Conservation (phyloP, 257 asterid genomes). For the Jaltomata sinuosa region DNA sequence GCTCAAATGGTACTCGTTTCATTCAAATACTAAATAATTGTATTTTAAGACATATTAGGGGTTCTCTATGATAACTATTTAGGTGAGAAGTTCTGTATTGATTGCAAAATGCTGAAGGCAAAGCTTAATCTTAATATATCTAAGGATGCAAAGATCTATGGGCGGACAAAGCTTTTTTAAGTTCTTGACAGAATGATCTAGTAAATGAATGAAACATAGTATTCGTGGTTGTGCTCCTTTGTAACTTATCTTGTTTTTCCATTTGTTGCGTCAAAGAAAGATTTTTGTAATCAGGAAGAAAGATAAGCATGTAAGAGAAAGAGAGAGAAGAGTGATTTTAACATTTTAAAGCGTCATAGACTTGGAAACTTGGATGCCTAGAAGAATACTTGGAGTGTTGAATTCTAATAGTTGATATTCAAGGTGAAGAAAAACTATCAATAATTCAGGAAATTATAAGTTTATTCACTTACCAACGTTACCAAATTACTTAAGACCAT, state of each 20-base stretch:
- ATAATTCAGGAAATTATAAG: background rate
- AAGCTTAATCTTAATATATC: background rate
- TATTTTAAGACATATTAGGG: background rate
- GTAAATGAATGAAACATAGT: background rate
- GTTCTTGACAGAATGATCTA: background rate
- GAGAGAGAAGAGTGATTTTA: background rate
- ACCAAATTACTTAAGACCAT: background rate
- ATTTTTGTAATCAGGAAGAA: background rate
- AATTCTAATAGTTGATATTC: background rate
- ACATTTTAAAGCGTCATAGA: background rate
- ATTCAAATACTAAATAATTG: background rate
- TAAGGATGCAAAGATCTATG: background rate
- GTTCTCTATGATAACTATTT: background rate
- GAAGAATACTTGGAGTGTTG: background rate
- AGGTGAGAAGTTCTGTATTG: background rate
- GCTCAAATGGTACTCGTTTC: background rate
- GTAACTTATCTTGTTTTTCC: background rate
- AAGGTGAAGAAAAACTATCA: background rate
- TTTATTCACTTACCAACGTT: background rate
- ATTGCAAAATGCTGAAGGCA: background rate
- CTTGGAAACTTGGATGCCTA: background rate
- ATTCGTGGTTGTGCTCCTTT: background rate
- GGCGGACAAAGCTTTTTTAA: background rate
- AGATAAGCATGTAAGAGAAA: background rate
- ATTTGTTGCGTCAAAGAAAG: background rate